phyloP scores from a whole-genome alignment of 2,329 filamentous ascomycete genomes.

The Eurotiales sp. region DNA sequence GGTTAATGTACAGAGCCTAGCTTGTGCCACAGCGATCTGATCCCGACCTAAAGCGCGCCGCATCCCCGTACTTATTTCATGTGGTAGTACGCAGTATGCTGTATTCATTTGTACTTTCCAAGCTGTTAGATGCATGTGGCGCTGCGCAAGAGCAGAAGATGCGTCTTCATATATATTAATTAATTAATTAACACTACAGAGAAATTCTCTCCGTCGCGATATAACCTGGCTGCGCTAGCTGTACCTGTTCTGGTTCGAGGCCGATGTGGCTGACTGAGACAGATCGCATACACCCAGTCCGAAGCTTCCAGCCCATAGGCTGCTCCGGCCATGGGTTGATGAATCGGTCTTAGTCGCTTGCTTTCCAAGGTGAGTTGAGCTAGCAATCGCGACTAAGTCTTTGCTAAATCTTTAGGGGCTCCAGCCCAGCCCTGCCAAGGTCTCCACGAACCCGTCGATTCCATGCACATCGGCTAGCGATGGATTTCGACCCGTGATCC shows the following conservation, averaged over 20 bases:
- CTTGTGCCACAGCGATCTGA: too few relatives aligned
- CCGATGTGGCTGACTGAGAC: slow-evolving; percentile 10
- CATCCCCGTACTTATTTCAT: too few relatives aligned
- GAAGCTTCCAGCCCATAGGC: not conserved
- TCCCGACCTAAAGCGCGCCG: too few relatives aligned
- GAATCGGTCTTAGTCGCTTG: not conserved
- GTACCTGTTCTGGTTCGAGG: slow-evolving; percentile 6
- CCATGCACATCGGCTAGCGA: not conserved
- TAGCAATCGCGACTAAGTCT: not conserved
- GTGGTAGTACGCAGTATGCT: too few relatives aligned
- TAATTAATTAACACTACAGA: too few relatives aligned
- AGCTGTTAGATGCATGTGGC: too few relatives aligned
- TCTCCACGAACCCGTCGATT: not conserved
- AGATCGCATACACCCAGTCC: not conserved
- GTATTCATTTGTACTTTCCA: too few relatives aligned
- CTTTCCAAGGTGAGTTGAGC: not conserved
- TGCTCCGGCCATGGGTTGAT: too few relatives aligned
- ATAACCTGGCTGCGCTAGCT: too few relatives aligned
- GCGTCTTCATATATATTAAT: too few relatives aligned
- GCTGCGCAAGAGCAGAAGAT: too few relatives aligned
- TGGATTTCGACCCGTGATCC: not conserved
- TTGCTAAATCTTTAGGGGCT: not conserved
- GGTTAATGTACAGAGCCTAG: too few relatives aligned
- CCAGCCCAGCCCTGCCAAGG: not conserved
- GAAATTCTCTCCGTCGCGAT: not conserved